Evolutionary conservation across 2,329 filamentous ascomycete genomes (phyloP).

Genomic region (Colletotrichum lentis): DNA sequence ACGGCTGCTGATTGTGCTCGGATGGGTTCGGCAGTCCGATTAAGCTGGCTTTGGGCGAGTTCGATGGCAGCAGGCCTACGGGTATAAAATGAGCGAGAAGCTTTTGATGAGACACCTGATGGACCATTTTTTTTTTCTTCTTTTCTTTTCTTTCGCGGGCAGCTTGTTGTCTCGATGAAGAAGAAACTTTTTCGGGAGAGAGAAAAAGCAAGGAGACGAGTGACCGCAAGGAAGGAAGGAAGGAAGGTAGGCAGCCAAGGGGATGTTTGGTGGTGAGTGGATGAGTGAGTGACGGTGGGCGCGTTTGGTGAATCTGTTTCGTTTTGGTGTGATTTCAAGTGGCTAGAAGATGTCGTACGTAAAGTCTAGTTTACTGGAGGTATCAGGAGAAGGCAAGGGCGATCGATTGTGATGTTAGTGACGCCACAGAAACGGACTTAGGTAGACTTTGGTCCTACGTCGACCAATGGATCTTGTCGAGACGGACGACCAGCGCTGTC

Average conservation of each 20-base stretch:
- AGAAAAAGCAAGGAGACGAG: constrained; percentile 13
- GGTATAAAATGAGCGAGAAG: constrained; percentile 14
- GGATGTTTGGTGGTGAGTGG: neutral
- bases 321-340: constrained; percentile 4
- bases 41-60: constrained; percentile 10
- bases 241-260: neutral
- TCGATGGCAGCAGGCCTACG: constrained; percentile 1
- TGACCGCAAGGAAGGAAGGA: neutral
- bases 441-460: neutral
- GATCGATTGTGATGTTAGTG: constrained; percentile 26
- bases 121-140: constrained; percentile 17
- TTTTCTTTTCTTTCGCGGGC: constrained; percentile 11
- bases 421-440: constrained; percentile 24
- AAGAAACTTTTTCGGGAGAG: constrained; percentile 12
- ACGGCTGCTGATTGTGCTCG: constrained; percentile 21
- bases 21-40: constrained; percentile 16
- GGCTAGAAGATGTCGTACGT: neutral
- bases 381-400: constrained; percentile 23
- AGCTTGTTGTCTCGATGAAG: constrained; percentile 5
- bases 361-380: constrained; percentile 7
- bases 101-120: constrained; percentile 9
- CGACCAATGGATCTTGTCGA: constrained; percentile 25
- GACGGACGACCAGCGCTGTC: constrained; percentile 33
- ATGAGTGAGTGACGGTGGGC: neutral
- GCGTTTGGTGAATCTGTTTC: constrained; percentile 5